Evolutionary conservation across 2,329 filamentous ascomycete genomes (phyloP).

Genomic region (Colletotrichum theobromicola): DNA sequence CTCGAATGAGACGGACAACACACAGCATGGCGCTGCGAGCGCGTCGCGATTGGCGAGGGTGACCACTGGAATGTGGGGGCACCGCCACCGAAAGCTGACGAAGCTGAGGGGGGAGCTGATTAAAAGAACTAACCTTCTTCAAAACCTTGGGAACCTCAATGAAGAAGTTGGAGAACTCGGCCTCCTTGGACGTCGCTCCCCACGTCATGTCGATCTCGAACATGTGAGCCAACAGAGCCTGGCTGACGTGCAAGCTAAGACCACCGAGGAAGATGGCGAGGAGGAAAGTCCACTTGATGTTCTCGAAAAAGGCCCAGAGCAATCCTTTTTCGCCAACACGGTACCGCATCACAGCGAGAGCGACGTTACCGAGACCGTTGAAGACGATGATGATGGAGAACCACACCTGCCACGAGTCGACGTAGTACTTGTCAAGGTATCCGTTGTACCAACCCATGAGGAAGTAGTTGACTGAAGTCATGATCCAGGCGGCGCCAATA

Average conservation of each 20-base stretch:
- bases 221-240: slow-evolving; percentile 82
- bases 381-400: slow-evolving; percentile 82
- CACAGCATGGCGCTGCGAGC: slow-evolving; percentile 24
- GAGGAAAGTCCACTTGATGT: slow-evolving; percentile 77
- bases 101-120: slow-evolving; percentile 26
- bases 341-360: slow-evolving; percentile 76
- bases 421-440: slow-evolving; percentile 80
- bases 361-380: slow-evolving; percentile 75
- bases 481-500: slow-evolving; percentile 76
- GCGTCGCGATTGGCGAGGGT: slow-evolving; percentile 20
- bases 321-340: slow-evolving; percentile 69
- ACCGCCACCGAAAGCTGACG: neutral
- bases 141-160: slow-evolving; percentile 82
- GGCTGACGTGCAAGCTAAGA: slow-evolving; percentile 79
- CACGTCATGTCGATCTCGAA: slow-evolving; percentile 86
- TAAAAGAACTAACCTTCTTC: slow-evolving; percentile 67
- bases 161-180: slow-evolving; percentile 83
- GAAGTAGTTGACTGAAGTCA: slow-evolving; percentile 78
- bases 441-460: slow-evolving; percentile 78
- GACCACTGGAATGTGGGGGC: slow-evolving; percentile 29
- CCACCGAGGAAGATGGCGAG: slow-evolving; percentile 85
- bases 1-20: neutral
- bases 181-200: slow-evolving; percentile 86
- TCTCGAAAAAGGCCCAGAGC: slow-evolving; percentile 61
- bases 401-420: slow-evolving; percentile 81